Base-by-base conservation (phyloP, 805 yeast genomes). In the Lipomyces sp. region DNA sequence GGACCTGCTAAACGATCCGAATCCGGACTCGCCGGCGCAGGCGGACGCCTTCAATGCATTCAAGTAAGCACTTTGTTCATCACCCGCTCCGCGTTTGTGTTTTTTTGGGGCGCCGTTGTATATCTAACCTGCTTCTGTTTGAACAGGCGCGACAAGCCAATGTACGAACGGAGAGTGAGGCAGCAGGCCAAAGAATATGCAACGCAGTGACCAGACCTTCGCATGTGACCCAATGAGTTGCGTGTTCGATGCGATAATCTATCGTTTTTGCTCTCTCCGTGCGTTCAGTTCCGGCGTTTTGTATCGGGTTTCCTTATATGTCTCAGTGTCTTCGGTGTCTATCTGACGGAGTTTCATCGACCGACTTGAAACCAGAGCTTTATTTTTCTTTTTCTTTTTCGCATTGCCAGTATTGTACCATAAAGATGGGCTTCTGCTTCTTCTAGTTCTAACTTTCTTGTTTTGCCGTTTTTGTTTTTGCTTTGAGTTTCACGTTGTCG, bases 21-120 rank as follows among this genome's bases (percentile, higher is more conserved):
- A 93, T 65, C 95, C 95, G 21, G 83, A 83, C 55, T 89, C 97
- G 0, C 98, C 98, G 2, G 98, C 98, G 0, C 98, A 93, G 70
- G 93, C 88, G 59, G 95, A 95, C 2, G 98, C 98, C 1, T 93
- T 90, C 87, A 83, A 83, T 68, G 87, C 91, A 0, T 62, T 61
- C 49, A 58, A 51, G 57, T 52, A 43, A 11, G 53, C 22, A 18
- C 22, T 29, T 26, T 29, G 19, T 11, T 10, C 16, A 22, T 23
- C 16, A 13, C 11, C 29, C 16, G 4, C 16, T 1, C 26, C 4
- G 11, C 33, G 4, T n/a, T 13, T 28, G 5, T 26, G 14, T 21
- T 24, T 43, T 33, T 5, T 28, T 38, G 18, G 13, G 16, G 24
- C 38, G 13, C 14, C 5, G 14, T 37, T 6, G 16, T 19, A 8